Percentiles rank a stretch among this genome's conserved stretches.
Conservation (phyloP, 1,139 yeast species). For the Komagataea norvegica region DNA sequence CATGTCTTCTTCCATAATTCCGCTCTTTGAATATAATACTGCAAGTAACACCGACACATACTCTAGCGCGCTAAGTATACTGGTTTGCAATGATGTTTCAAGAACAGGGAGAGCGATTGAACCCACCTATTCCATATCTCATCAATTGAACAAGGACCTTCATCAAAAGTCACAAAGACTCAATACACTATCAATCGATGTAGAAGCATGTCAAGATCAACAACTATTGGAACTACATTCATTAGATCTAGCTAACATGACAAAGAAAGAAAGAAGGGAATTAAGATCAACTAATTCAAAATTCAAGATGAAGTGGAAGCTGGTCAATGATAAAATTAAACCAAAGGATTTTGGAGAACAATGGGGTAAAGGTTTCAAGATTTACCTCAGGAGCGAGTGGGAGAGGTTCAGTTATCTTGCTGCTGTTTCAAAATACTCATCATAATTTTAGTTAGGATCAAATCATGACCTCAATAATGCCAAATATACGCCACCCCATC, state of each 20-base stretch:
- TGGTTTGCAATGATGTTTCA: too few relatives aligned
- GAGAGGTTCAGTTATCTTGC: conserved; percentile 11
- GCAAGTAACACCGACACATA: background rate
- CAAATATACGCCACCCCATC: too few relatives aligned
- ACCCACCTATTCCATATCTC: background rate
- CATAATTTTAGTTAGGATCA: background rate
- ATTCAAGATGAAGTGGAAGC: conserved; percentile 6
- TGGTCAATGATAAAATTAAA: conserved; percentile 3
- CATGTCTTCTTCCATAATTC: background rate
- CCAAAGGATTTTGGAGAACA: conserved; percentile 10
- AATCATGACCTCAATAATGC: too few relatives aligned
- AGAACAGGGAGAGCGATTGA: too few relatives aligned
- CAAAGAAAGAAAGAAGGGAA: conserved; percentile 1
- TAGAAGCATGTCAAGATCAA: background rate
- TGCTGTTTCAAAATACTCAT: background rate
- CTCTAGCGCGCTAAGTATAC: too few relatives aligned
- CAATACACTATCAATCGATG: background rate
- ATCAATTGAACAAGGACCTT: background rate
- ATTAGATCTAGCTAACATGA: background rate
- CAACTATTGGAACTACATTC: conserved; percentile 1
- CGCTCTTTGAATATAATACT: too few relatives aligned
- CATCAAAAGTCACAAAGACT: background rate
- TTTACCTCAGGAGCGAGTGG: conserved; percentile 10
- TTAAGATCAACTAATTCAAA: conserved; percentile 7
- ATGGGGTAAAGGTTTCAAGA: conserved; percentile 9